phyloP scores from a whole-genome alignment of 768 basidiomycete species.

The Mrakia gelida region DNA sequence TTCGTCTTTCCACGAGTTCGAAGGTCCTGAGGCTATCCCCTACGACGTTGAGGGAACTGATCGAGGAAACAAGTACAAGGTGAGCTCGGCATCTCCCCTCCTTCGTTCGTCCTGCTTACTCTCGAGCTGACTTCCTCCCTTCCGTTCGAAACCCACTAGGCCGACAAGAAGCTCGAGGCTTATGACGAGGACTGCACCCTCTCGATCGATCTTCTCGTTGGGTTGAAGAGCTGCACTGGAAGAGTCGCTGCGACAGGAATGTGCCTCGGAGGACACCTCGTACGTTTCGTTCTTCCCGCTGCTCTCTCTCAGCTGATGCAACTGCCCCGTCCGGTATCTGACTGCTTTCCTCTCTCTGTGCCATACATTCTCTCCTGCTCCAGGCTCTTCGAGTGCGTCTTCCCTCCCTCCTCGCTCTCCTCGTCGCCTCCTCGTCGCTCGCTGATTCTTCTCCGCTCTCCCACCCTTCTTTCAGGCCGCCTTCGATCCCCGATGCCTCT shows the following conservation, averaged over 20 bases:
- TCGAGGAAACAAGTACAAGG: slow-evolving; percentile 90
- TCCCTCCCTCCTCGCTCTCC: no score
- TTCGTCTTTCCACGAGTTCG: slow-evolving; percentile 76
- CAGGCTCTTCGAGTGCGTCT: slow-evolving; percentile 49
- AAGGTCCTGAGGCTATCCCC: slow-evolving; percentile 72
- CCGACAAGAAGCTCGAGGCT: slow-evolving; percentile 78
- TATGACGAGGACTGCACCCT: slow-evolving; percentile 87
- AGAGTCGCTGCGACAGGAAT: slow-evolving; percentile 58
- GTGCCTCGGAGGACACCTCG: slow-evolving; percentile 40
- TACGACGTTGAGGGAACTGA: slow-evolving; percentile 60
- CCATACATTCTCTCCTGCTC: no score
- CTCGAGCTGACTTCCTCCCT: not conserved
- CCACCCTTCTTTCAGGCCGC: slow-evolving; percentile 58
- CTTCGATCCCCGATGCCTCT: slow-evolving; percentile 74
- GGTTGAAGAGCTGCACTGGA: slow-evolving; percentile 79
- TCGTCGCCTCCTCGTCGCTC: not conserved
- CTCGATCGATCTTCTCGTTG: slow-evolving; percentile 66
- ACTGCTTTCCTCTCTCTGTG: not conserved
- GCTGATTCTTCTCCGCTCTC: not conserved
- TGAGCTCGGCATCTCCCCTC: slow-evolving; percentile 36
- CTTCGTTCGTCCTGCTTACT: not conserved
- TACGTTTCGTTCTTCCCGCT: slow-evolving; percentile 54
- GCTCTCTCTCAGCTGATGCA: slow-evolving; percentile 51
- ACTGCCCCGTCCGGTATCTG: not conserved
- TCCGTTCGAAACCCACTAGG: slow-evolving; percentile 48